Evolutionary conservation across 164 flowering plant genomes (phyloP).

Genomic region (Hamamelis virginiana): DNA sequence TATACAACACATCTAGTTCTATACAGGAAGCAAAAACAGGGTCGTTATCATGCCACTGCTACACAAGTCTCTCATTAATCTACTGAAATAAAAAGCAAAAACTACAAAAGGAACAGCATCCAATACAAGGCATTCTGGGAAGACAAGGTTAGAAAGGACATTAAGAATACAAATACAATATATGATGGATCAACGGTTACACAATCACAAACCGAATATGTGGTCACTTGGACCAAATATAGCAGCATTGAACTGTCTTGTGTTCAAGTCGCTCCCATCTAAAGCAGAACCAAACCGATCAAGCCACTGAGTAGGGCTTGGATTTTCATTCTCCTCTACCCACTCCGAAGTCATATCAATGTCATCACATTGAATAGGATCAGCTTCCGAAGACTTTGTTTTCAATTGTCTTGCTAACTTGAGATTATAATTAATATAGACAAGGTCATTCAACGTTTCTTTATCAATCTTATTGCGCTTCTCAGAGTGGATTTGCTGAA

Average conservation of each 20-base stretch:
- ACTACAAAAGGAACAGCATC: not conserved
- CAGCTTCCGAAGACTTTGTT: slow-evolving; percentile 48
- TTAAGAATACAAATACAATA: slow-evolving; percentile 1
- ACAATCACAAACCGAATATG: slow-evolving; percentile 55
- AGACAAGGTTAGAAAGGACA: not conserved
- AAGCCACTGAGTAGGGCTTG: slow-evolving; percentile 80
- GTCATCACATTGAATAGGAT: slow-evolving; percentile 75
- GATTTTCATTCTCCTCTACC: slow-evolving; percentile 86
- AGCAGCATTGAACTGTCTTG: slow-evolving; percentile 67
- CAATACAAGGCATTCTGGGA: not conserved
- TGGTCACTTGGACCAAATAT: slow-evolving; percentile 62
- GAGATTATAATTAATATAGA: slow-evolving; percentile 75
- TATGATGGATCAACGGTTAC: not conserved
- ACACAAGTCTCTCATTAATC: not conserved
- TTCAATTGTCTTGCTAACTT: slow-evolving; percentile 57
- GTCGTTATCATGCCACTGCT: not conserved
- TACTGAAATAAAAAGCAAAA: not conserved
- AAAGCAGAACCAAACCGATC: slow-evolving; percentile 74
- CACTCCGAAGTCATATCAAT: slow-evolving; percentile 96
- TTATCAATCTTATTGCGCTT: slow-evolving; percentile 84
- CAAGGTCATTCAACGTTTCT: slow-evolving; percentile 70
- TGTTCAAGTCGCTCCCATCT: slow-evolving; percentile 80
- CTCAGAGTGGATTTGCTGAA: slow-evolving; percentile 79
- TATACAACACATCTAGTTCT: not conserved
- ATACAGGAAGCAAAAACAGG: not conserved